Evolutionary conservation across 2,329 filamentous ascomycete genomes (phyloP).

Genomic region (Trichothecium sympodiale): DNA sequence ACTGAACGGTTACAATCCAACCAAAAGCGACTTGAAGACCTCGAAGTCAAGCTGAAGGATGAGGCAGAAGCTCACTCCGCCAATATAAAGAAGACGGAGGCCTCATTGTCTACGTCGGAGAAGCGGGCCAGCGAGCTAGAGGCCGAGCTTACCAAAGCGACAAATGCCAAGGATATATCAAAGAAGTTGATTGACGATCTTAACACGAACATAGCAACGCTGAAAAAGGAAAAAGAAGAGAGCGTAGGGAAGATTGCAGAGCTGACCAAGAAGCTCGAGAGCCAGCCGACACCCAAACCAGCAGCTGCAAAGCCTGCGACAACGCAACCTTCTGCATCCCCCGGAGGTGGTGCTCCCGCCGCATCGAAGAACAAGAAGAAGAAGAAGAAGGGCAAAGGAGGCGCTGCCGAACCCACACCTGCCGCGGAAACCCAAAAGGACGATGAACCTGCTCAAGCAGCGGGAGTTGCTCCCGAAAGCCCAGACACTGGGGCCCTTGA

Average conservation of each 20-base stretch:
- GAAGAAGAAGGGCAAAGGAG: conserved; percentile 81
- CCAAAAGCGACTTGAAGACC: conserved; percentile 31
- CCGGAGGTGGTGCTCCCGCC: conserved; percentile 11
- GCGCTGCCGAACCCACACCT: conserved; percentile 30
- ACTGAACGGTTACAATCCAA: conserved; percentile 35
- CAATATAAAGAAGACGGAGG: conserved; percentile 23
- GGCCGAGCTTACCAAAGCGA: conserved; percentile 25
- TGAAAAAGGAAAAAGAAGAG: conserved; percentile 21
- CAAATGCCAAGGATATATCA: conserved; percentile 26
- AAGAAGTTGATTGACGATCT: conserved; percentile 29
- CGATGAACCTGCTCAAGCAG: conserved; percentile 24
- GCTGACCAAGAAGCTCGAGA: conserved; percentile 32
- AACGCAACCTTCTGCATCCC: conserved; percentile 13
- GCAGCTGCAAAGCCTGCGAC: conserved; percentile 12
- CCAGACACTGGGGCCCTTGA: conserved; percentile 27
- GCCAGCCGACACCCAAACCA: conserved; percentile 10
- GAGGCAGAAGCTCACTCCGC: conserved; percentile 19
- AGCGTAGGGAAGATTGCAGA: conserved; percentile 23
- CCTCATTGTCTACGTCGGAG: conserved; percentile 21
- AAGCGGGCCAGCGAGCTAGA: conserved; percentile 27
- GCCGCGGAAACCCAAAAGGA: conserved; percentile 14
- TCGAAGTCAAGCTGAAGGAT: conserved; percentile 24
- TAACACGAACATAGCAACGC: conserved; percentile 21
- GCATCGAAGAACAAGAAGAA: conserved; percentile 57
- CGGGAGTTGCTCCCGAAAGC: conserved; percentile 16